Percentiles rank a stretch among this genome's conserved stretches.
These are phyloP conservation scores for Letharia columbiana DNA, from an alignment of 495 filamentous ascomycete genomes.

Conservation along the genomic window DNA sequence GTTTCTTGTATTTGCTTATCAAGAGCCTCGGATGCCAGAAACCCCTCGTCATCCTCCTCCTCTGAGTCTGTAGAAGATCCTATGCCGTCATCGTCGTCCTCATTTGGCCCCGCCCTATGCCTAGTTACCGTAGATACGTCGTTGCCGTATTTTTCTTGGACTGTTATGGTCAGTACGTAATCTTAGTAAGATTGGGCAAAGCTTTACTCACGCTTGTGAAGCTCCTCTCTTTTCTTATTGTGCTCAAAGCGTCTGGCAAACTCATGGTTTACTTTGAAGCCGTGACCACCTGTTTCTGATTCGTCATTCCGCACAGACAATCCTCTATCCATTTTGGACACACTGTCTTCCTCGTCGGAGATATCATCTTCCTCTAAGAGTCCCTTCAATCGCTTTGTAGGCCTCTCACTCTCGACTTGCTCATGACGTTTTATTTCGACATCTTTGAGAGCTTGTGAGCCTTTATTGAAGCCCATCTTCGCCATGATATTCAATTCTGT, in stretches of 20 bases:
- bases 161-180: slow-evolving; percentile 33
- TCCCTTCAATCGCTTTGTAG: slow-evolving; percentile 39
- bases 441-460: neutral
- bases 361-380: slow-evolving; percentile 40
- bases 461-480: neutral
- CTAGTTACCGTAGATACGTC: slow-evolving; percentile 29
- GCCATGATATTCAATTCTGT: neutral
- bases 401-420: slow-evolving; percentile 28
- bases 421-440: neutral
- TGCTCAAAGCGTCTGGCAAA: slow-evolving; percentile 86
- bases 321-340: slow-evolving; percentile 42
- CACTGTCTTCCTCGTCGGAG: slow-evolving; percentile 49
- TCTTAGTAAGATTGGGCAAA: slow-evolving; percentile 12
- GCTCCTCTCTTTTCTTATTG: slow-evolving; percentile 92
- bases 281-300: slow-evolving; percentile 18
- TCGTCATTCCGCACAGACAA: slow-evolving; percentile 28
- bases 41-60: slow-evolving; percentile 82
- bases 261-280: slow-evolving; percentile 80
- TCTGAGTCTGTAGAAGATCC: slow-evolving; percentile 59
- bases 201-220: slow-evolving; percentile 57
- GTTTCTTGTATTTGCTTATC: slow-evolving; percentile 83
- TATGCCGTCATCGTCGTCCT: slow-evolving; percentile 38
- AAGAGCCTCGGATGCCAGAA: slow-evolving; percentile 68
- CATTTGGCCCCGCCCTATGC: slow-evolving; percentile 27
- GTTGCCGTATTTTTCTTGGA: slow-evolving; percentile 79